A percentile compares a stretch with the other conserved stretches of the same genome.
Evolutionary conservation across 495 filamentous ascomycete genomes (phyloP).

Genomic region (Daldinia vernicosa): DNA sequence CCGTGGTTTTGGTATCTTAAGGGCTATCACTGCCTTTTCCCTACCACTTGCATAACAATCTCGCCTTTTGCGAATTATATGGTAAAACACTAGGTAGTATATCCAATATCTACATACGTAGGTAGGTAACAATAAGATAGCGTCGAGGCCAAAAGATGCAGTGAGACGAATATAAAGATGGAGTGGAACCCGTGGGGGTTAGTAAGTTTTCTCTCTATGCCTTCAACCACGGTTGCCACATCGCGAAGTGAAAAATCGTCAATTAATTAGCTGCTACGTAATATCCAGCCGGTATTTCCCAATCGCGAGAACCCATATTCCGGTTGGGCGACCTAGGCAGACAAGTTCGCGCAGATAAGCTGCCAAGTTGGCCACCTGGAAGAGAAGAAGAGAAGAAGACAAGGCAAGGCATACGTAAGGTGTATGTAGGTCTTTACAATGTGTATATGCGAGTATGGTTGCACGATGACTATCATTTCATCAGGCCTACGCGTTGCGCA

Average conservation of each 20-base stretch:
- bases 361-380: constrained; percentile 21
- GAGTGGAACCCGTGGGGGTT: constrained; percentile 43
- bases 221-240: constrained; percentile 40
- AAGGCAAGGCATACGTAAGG: constrained; percentile 36
- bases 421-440: constrained; percentile 30
- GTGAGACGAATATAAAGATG: constrained; percentile 32
- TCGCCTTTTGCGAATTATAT: constrained; percentile 28
- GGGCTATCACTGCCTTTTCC: constrained; percentile 38
- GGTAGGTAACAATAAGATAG: constrained; percentile 15
- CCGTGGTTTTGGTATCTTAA: constrained; percentile 29
- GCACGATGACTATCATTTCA: constrained; percentile 35
- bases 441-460: constrained; percentile 34
- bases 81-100: constrained; percentile 15
- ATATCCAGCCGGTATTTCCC: constrained; percentile 31
- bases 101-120: constrained; percentile 29
- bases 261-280: constrained; percentile 35
- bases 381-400: constrained; percentile 19
- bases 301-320: constrained; percentile 21
- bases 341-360: constrained; percentile 21
- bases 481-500: constrained; percentile 31
- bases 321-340: constrained; percentile 26
- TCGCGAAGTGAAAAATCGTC: constrained; percentile 35
- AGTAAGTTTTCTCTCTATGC: not conserved
- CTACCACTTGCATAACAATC: constrained; percentile 34
- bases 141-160: constrained; percentile 18